Evolutionary conservation across 2,329 filamentous ascomycete species (phyloP).

Genomic region (Paraconiothyrium sp.): DNA sequence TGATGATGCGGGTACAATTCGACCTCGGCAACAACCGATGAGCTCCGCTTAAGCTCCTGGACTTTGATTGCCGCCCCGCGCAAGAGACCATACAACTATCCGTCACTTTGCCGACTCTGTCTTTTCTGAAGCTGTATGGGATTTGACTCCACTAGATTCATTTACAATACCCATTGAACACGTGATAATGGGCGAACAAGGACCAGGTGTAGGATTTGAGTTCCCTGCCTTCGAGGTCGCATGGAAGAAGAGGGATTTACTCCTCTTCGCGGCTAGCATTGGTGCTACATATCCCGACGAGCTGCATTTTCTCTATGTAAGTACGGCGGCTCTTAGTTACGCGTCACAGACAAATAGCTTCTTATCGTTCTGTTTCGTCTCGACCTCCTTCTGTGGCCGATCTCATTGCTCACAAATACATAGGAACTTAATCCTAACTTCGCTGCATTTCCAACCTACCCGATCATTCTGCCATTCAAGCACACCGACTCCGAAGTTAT

Average conservation of each 20-base stretch:
- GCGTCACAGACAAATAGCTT: neutral
- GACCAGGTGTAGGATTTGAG: conserved; percentile 75
- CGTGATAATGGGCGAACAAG: conserved; percentile 43
- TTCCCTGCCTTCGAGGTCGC: conserved; percentile 79
- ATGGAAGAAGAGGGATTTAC: conserved; percentile 87
- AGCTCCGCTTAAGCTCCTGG: conserved; percentile 36
- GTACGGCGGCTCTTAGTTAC: conserved; percentile 31
- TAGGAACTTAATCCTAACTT: conserved; percentile 90
- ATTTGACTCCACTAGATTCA: neutral
- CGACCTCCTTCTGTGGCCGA: neutral
- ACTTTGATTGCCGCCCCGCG: conserved; percentile 40
- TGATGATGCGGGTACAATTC: conserved; percentile 31
- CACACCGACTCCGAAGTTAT: conserved; percentile 77
- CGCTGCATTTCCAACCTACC: conserved; percentile 87
- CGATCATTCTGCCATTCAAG: conserved; percentile 86
- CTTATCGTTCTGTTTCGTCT: neutral
- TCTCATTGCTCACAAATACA: conserved; percentile 8
- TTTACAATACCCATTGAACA: conserved; percentile 10
- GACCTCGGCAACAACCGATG: conserved; percentile 44
- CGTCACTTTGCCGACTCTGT: neutral
- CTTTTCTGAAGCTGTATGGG: neutral
- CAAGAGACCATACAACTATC: conserved; percentile 21
- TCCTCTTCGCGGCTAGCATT: conserved; percentile 91
- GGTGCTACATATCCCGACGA: conserved; percentile 81
- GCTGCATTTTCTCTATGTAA: conserved; percentile 90